Percentiles rank a stretch among this genome's conserved stretches.
Evolutionary conservation across 2,329 filamentous ascomycete genomes (phyloP).

Genomic region (Fusarium illudens): DNA sequence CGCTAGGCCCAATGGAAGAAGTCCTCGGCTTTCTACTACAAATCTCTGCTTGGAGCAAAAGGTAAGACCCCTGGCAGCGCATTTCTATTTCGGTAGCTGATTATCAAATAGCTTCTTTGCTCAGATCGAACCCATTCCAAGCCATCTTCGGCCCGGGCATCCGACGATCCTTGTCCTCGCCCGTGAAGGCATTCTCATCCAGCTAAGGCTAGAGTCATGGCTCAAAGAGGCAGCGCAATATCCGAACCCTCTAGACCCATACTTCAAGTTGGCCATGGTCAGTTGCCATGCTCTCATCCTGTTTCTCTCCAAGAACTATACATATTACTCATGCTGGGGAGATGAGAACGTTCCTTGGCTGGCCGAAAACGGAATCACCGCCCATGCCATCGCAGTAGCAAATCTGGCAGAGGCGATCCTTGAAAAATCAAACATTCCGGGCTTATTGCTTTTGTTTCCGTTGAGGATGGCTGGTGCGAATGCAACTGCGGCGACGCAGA

Average conservation of each 20-base stretch:
- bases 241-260: not conserved
- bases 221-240: accelerated
- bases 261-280: constrained; percentile 11
- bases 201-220: constrained; percentile 5
- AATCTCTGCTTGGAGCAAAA: constrained; percentile 33
- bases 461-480: constrained; percentile 36
- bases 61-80: not conserved
- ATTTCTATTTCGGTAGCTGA: accelerated
- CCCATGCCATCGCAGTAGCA: constrained; percentile 6
- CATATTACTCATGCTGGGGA: constrained; percentile 35
- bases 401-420: not conserved
- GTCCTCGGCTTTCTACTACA: constrained; percentile 19
- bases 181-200: constrained; percentile 9
- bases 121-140: constrained; percentile 16
- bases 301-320: constrained; percentile 38
- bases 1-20: not conserved
- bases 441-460: constrained; percentile 34
- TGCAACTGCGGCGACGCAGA: not conserved
- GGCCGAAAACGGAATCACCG: not conserved
- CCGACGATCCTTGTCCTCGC: constrained; percentile 7
- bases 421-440: constrained; percentile 21
- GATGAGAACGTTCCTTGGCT: constrained; percentile 13
- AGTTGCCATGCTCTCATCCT: constrained; percentile 31
- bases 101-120: constrained; percentile 27
- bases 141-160: not conserved